Conservation (phyloP, 306 rosid genomes). For the Cajanus cajan region DNA sequence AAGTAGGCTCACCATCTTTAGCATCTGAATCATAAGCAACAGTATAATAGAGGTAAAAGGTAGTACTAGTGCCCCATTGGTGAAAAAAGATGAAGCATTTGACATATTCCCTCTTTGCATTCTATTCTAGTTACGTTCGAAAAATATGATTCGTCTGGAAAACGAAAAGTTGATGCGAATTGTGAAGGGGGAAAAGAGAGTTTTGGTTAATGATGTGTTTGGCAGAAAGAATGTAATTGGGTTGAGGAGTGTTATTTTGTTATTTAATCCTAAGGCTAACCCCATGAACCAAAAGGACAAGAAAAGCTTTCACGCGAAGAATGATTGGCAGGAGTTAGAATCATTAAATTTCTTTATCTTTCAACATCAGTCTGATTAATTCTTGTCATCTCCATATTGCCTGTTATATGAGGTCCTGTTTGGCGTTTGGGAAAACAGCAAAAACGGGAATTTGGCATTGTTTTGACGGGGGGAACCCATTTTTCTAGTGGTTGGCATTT, state of each 20-base stretch:
- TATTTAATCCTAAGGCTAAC: background rate
- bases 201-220: background rate
- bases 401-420: slow-evolving; percentile 34
- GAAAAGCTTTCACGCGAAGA: slow-evolving; percentile 34
- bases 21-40: slow-evolving; percentile 23
- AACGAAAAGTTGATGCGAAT: slow-evolving; percentile 25
- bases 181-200: background rate
- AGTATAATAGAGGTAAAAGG: slow-evolving; percentile 24
- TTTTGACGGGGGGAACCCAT: slow-evolving; percentile 35
- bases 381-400: slow-evolving; percentile 57
- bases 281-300: slow-evolving; percentile 41
- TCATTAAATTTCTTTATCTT: slow-evolving; percentile 52
- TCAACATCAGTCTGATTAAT: slow-evolving; percentile 62
- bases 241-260: background rate
- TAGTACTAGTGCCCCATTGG: background rate
- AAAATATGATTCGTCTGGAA: slow-evolving; percentile 25
- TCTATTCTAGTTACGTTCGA: background rate
- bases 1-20: slow-evolving; percentile 13
- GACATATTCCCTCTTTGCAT: background rate
- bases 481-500: slow-evolving; percentile 56
- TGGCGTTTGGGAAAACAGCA: slow-evolving; percentile 54
- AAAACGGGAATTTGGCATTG: slow-evolving; percentile 53
- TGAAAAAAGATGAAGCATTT: slow-evolving; percentile 25
- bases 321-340: slow-evolving; percentile 63
- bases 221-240: background rate